A percentile compares a stretch with the other conserved stretches of the same genome.
Evolutionary conservation across 208 protist genomes (phyloP).

Genomic region (Wallacemonas sp.): DNA sequence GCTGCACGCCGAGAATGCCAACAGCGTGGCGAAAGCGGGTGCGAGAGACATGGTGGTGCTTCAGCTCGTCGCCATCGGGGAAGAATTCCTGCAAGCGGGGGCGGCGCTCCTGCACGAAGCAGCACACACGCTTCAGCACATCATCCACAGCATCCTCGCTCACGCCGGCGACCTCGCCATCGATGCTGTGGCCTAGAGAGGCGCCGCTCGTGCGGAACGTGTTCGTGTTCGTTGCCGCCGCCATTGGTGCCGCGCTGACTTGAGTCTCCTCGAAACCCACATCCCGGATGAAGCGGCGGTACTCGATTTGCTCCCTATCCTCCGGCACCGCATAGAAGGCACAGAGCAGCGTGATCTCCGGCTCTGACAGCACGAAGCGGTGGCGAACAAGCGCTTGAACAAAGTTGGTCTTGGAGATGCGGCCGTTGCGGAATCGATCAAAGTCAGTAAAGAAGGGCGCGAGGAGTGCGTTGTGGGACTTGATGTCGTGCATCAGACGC

Average conservation of each 20-base stretch:
- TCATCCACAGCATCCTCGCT: conserved; percentile 42
- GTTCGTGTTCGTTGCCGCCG: background rate
- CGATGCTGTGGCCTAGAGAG: background rate
- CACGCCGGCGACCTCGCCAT: background rate
- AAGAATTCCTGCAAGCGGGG: conserved; percentile 76
- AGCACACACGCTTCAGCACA: conserved; percentile 50
- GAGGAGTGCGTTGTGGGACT: conserved; percentile 65
- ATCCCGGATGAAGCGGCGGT: conserved; percentile 71
- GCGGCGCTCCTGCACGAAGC: conserved; percentile 74
- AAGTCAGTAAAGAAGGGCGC: conserved; percentile 88
- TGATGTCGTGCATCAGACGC: conserved; percentile 63
- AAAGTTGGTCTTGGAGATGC: conserved; percentile 64
- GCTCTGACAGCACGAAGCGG: conserved; percentile 45
- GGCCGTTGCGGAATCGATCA: conserved; percentile 69
- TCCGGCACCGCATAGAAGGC: conserved; percentile 49
- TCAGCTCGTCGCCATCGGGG: conserved; percentile 83
- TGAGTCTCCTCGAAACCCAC: conserved; percentile 47
- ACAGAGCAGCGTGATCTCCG: conserved; percentile 40
- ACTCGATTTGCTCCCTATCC: conserved; percentile 48
- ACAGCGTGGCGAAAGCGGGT: conserved; percentile 81
- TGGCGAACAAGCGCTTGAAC: conserved; percentile 69
- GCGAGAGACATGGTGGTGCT: conserved; percentile 70
- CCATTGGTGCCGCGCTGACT: background rate
- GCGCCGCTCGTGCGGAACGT: background rate
- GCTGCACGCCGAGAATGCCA: conserved; percentile 64